Evolutionary conservation across 495 filamentous ascomycete species (phyloP), one percentile per base, ranked within the genome.

Genomic region (Penicillium daleae): DNA sequence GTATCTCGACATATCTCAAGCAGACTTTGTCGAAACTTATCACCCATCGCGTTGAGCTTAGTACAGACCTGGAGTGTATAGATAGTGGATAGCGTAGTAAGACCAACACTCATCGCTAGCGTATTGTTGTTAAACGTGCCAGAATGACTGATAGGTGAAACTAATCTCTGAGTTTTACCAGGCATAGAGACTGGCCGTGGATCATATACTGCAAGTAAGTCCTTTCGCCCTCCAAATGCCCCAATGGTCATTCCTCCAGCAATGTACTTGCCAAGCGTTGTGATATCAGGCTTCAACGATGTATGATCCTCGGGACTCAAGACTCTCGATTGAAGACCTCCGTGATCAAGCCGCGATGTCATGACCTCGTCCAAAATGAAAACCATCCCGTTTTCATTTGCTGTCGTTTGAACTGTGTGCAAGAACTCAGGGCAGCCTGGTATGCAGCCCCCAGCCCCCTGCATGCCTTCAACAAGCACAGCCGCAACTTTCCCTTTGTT

Each of bases 91-190:
- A 64, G 10, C 8, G 54, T 64, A 40, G 65, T 61, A 17, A 60
- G 39, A 6, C 85, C 87, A 6, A 79, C 84, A 29, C 72, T 75
- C 84, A 89, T 88, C 1, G 80, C 80, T 13, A 89, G 66, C 2
- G 81, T 80, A 62, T 90, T 90, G 63, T 90, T 90, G 56, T 90
- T 89, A 66, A 88, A 90, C 0, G 87, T 90, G 0, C 88, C 87
- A 0, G 86, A 83, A 60, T 90, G 88, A 57, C 13, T 59, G 49
- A 37, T 59, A 59, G 3, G 59, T 31, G 5, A 56, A 32, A 57
- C 0, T 13, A 24, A 27, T 32, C 19, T 21, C 24, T 31, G 24
- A 42, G 2, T 6, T 19, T 32, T 21, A 24, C 32, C 19, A 1
- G 37, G 32, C 26, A 31, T 24, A 17, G 37, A 37, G 13, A 61